Percentiles rank a stretch among this genome's conserved stretches.
Evolutionary conservation across 2,329 filamentous ascomycete species (phyloP).

Genomic region (Colletotrichum euphorbiae): DNA sequence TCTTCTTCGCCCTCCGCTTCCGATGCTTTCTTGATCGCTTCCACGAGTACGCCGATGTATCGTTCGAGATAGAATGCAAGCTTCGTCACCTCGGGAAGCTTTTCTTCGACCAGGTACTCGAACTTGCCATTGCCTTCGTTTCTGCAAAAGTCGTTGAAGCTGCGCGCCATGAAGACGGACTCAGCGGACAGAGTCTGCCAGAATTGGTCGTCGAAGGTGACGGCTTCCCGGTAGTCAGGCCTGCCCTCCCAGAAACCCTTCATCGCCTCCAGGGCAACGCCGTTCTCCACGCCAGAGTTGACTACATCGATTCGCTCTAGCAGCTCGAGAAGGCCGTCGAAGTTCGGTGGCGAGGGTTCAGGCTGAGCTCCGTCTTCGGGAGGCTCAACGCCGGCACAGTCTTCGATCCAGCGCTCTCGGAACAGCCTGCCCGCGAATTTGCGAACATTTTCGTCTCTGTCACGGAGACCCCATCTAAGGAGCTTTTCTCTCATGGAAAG

Average conservation of each 20-base stretch:
- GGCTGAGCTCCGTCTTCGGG: conserved; percentile 69
- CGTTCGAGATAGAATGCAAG: conserved; percentile 88
- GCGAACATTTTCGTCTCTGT: conserved; percentile 92
- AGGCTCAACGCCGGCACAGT: conserved; percentile 79
- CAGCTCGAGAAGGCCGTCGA: conserved; percentile 89
- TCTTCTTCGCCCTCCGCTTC: conserved; percentile 68
- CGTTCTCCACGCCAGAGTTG: conserved; percentile 89
- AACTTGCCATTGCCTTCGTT: conserved; percentile 79
- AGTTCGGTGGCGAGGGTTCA: conserved; percentile 72
- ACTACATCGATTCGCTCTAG: conserved; percentile 94
- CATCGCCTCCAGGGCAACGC: conserved; percentile 94
- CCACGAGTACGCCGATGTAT: conserved; percentile 77
- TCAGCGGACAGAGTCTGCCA: conserved; percentile 88
- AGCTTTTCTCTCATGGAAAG: conserved; percentile 96
- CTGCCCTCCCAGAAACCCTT: conserved; percentile 95
- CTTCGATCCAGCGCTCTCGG: conserved; percentile 96
- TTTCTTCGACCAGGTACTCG: conserved; percentile 84
- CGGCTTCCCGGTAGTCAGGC: conserved; percentile 80
- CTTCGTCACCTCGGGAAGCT: conserved; percentile 93
- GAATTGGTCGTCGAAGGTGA: conserved; percentile 78
- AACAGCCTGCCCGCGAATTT: conserved; percentile 93
- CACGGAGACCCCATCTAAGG: conserved; percentile 91
- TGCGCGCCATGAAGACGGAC: conserved; percentile 88
- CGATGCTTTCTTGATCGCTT: conserved; percentile 69
- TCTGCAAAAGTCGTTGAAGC: conserved; percentile 93